Percentiles rank a stretch among this genome's conserved stretches.
These are phyloP conservation scores for Leccinum ochraceum DNA, from an alignment of 768 basidiomycete species.

Conservation along the genomic window DNA sequence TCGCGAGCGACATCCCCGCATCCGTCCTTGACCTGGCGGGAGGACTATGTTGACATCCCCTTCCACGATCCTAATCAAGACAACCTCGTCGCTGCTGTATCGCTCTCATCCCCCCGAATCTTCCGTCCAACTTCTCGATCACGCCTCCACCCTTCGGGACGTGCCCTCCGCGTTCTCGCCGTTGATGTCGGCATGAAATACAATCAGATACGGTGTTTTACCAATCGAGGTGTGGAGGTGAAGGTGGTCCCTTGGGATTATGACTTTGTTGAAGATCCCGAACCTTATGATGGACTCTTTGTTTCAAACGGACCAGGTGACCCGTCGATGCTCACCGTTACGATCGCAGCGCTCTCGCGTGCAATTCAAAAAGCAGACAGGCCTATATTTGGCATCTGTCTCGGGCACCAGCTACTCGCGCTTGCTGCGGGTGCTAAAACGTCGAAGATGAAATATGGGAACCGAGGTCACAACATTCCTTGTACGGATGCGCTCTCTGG, in stretches of 20 bases:
- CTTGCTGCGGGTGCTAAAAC: constrained; percentile 93
- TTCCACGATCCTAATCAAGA: constrained; percentile 86
- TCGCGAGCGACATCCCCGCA: constrained; percentile 58
- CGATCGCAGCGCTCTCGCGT: constrained; percentile 65
- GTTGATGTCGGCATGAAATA: constrained; percentile 99
- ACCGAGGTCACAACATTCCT: constrained; percentile 98
- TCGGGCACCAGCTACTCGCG: constrained; percentile 96
- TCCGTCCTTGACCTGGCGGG: constrained; percentile 65
- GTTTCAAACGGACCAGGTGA: constrained; percentile 98
- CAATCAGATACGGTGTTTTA: constrained; percentile 98
- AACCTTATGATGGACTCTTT: constrained; percentile 93
- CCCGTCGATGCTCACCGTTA: constrained; percentile 77
- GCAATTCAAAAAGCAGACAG: constrained; percentile 72
- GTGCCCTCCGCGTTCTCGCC: constrained; percentile 81
- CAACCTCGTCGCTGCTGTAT: constrained; percentile 92
- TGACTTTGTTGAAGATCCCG: constrained; percentile 76
- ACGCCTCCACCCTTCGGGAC: constrained; percentile 73
- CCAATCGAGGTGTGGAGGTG: constrained; percentile 86
- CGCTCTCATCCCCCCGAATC: constrained; percentile 63
- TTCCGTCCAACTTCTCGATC: constrained; percentile 61
- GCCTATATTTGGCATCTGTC: constrained; percentile 98
- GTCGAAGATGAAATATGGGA: constrained; percentile 99
- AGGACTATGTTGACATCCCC: constrained; percentile 79
- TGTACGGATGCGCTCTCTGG: constrained; percentile 93
- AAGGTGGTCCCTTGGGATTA: constrained; percentile 99